phyloP scores from a whole-genome alignment of 2,329 filamentous ascomycete genomes.

The Sporothrix variecibatus region DNA sequence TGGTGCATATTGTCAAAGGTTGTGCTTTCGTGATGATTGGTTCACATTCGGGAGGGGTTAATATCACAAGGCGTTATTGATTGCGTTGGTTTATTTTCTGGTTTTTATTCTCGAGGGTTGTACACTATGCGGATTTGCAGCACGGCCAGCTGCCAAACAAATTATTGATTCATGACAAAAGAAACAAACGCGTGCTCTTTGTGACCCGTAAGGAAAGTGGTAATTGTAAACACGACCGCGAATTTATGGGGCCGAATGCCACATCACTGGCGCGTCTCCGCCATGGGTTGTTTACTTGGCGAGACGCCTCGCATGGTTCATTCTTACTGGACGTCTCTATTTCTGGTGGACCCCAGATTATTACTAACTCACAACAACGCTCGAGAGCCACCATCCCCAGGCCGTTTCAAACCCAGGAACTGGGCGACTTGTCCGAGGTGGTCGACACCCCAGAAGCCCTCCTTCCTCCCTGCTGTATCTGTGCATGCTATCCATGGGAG shows the following conservation, averaged over 20 bases:
- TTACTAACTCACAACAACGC: conserved; percentile 36
- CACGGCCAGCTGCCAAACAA: conserved; percentile 28
- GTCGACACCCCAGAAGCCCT: conserved; percentile 46
- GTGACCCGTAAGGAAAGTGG: neutral
- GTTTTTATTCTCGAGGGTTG: conserved; percentile 42
- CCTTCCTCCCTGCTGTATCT: conserved; percentile 36
- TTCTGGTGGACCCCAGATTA: too few relatives aligned
- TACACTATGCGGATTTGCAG: conserved; percentile 44
- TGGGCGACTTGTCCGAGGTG: conserved; percentile 42
- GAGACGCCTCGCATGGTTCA: too few relatives aligned
- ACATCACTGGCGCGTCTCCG: too few relatives aligned
- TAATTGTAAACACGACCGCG: neutral
- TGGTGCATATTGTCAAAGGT: conserved; percentile 36
- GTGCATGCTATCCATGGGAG: conserved; percentile 45
- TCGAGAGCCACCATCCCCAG: conserved; percentile 37
- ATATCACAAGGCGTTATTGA: conserved; percentile 47
- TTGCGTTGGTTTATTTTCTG: conserved; percentile 41
- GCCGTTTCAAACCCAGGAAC: conserved; percentile 40
- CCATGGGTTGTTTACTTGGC: too few relatives aligned
- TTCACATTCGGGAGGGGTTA: conserved; percentile 40
- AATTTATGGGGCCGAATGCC: too few relatives aligned
- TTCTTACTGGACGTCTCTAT: too few relatives aligned
- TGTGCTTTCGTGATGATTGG: conserved; percentile 45
- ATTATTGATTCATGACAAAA: conserved; percentile 30
- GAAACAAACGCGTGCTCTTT: neutral